Evolutionary conservation across 768 basidiomycete species (phyloP), one percentile per base, ranked within the genome.

Genomic region (Hygrocybe coccinea): DNA sequence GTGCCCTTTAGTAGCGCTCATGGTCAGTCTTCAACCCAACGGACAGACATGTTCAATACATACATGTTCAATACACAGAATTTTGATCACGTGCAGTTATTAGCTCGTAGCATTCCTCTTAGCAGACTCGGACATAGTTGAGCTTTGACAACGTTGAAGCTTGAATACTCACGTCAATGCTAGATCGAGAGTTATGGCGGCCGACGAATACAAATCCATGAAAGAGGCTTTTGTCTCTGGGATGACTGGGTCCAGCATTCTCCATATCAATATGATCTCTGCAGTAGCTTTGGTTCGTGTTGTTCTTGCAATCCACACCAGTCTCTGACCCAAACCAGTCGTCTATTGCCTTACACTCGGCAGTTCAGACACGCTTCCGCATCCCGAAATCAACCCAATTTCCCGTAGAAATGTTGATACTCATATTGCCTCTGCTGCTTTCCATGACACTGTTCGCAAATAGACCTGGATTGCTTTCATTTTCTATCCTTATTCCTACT

Each of bases 141-240:
- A n/a, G n/a, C n/a, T n/a, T n/a, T n/a, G n/a, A n/a, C n/a, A n/a
- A n/a, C n/a, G n/a, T n/a, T n/a, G n/a, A n/a, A 29, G 29, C 8
- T 29, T 8, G 29, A 29, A 29, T 4, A 29, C 3, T 29, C 29
- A 29, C 29, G 29, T 29, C 29, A 29, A 29, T 29, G 29, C 29
- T 19, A 19, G 21, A 12, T 19, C n/a, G 2, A n/a, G 44, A 53
- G 44, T 14, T 14, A 34, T 41, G 2, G 29, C 33, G 41, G 43
- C 9, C 15, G 19, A n/a, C 29, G 38, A 65, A 48, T 91, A 90
- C 76, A 89, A 86, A 67, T 60, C 75, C 9, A 77, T 74, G 15
- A 92, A 92, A 69, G 86, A 89, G 71, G 82, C 80, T 0, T 92
- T 88, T 59, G 86, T 89, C 45, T 80, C 86, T 6, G 78, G 80